Conservation (phyloP, 106 monocot species). For the Amphibolis antarctica region DNA sequence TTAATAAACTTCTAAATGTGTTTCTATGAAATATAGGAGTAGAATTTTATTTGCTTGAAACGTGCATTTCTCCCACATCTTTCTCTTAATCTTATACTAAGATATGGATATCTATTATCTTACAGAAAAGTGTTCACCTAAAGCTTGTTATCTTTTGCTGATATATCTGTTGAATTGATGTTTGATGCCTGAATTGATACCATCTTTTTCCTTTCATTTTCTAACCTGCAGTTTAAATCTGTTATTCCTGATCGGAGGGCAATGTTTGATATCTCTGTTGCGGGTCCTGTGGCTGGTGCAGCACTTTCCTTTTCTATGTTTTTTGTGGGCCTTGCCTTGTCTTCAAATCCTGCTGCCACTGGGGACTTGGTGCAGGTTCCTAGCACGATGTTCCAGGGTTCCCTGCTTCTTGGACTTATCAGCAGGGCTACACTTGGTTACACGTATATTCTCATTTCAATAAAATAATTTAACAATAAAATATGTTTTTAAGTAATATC, state of each 20-base stretch:
- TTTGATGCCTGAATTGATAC: background rate
- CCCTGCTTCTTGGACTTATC: slow-evolving; percentile 91
- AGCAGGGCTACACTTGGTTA: slow-evolving; percentile 82
- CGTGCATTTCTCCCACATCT: background rate
- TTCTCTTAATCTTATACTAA: background rate
- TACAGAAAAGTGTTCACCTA: too few species aligned
- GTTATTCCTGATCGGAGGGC: slow-evolving; percentile 80
- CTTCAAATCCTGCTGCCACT: slow-evolving; percentile 53
- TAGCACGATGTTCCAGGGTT: slow-evolving; percentile 83
- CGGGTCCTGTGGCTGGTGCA: slow-evolving; percentile 87
- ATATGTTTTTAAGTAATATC: too few species aligned
- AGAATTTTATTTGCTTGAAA: too few species aligned
- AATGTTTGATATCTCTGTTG: slow-evolving; percentile 73
- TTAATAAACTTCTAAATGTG: too few species aligned
- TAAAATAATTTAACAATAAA: too few species aligned
- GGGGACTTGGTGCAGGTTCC: slow-evolving; percentile 87
- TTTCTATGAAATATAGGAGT: too few species aligned
- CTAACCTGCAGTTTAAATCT: slow-evolving; percentile 72
- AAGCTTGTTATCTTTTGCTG: too few species aligned
- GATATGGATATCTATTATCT: too few species aligned
- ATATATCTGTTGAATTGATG: background rate
- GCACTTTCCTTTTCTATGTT: slow-evolving; percentile 96
- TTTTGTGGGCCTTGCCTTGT: slow-evolving; percentile 62
- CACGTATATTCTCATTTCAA: slow-evolving; percentile 35
- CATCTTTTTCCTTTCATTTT: background rate